These are phyloP conservation scores for Diaporthe ampelina DNA, from an alignment of 2,329 filamentous ascomycete species.

Conservation along the genomic window DNA sequence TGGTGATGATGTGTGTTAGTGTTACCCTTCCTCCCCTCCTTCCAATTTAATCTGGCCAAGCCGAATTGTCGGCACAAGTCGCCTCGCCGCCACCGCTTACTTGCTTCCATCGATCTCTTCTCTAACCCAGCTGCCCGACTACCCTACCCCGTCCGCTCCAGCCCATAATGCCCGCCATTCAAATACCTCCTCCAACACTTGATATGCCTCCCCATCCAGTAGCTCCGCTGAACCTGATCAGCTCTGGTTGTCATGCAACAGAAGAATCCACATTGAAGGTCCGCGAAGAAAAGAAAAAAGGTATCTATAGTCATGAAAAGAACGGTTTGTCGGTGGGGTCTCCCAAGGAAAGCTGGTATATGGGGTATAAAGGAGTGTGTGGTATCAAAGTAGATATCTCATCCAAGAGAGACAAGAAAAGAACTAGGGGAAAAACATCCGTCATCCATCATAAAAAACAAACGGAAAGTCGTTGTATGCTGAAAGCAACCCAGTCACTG, in stretches of 20 bases:
- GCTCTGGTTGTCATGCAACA: constrained; percentile 4
- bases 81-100: neutral
- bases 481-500: constrained; percentile 2
- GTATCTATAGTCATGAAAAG: constrained; percentile 38
- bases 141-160: no score
- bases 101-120: neutral
- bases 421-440: constrained; percentile 26
- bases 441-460: constrained; percentile 41
- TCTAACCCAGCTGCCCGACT: neutral
- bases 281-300: constrained; percentile 23
- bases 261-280: constrained; percentile 16
- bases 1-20: constrained; percentile 4
- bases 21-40: neutral
- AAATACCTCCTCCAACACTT: neutral
- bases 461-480: constrained; percentile 22
- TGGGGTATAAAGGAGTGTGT: constrained; percentile 42
- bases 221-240: neutral
- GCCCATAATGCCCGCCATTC: neutral
- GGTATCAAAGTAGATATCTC: constrained; percentile 38
- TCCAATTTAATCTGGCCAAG: neutral
- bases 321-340: constrained; percentile 37
- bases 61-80: neutral
- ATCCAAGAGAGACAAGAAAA: constrained; percentile 26
- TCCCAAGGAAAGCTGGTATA: constrained; percentile 31
- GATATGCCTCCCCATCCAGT: neutral